Evolutionary conservation across 176 grass and related monocot genomes (phyloP).

Genomic region (Poa pratensis): DNA sequence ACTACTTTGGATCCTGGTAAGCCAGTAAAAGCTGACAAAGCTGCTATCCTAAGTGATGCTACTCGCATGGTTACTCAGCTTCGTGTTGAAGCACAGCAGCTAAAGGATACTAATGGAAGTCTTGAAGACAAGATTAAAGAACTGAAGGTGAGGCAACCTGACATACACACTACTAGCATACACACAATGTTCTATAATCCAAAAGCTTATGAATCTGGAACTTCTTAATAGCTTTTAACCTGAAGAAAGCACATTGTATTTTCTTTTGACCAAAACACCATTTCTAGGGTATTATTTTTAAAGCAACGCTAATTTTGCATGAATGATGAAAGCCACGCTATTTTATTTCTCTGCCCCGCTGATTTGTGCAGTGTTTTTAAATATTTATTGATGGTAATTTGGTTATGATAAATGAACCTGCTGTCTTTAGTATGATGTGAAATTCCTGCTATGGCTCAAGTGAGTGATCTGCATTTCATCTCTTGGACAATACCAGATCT

Average conservation of each 20-base stretch:
- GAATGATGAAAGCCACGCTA: background rate
- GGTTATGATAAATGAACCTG: background rate
- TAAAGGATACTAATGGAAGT: slow-evolving; percentile 69
- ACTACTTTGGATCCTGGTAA: slow-evolving; percentile 73
- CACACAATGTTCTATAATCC: background rate
- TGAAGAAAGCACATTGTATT: background rate
- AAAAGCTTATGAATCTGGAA: background rate
- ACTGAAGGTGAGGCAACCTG: slow-evolving; percentile 56
- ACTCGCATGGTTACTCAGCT: slow-evolving; percentile 69
- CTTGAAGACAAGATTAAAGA: slow-evolving; percentile 81
- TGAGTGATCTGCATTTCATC: background rate
- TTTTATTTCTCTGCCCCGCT: background rate
- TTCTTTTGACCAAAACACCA: background rate
- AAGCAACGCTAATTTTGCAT: background rate
- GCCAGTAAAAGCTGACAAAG: slow-evolving; percentile 71
- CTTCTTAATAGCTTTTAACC: background rate
- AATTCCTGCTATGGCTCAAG: background rate
- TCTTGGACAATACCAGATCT: background rate
- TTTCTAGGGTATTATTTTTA: background rate
- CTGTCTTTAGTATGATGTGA: background rate
- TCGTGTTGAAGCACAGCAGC: slow-evolving; percentile 60
- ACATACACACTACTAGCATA: background rate
- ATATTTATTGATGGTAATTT: background rate
- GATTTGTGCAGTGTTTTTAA: background rate
- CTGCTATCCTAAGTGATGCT: slow-evolving; percentile 75